A percentile compares a stretch with the other conserved stretches of the same genome.
Conservation (phyloP, 352 stramenopile species). For the Globisporangium barbulae region DNA sequence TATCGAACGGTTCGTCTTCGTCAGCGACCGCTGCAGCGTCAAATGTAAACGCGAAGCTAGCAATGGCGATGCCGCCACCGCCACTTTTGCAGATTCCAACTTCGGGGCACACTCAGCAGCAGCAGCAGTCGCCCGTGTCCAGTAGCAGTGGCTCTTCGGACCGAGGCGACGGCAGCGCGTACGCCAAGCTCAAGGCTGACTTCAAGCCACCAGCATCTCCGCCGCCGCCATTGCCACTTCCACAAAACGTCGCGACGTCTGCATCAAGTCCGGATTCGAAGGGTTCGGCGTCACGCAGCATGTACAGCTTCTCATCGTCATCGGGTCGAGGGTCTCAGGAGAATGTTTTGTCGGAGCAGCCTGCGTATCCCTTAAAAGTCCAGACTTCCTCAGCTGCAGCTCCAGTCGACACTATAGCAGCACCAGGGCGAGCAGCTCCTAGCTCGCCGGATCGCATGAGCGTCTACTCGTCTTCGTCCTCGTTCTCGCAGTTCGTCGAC, state of each 20-base stretch:
- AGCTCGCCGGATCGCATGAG: constrained; percentile 10
- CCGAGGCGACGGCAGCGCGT: not conserved
- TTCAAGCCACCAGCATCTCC: constrained; percentile 11
- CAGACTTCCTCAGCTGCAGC: not conserved
- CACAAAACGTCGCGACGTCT: constrained; percentile 9
- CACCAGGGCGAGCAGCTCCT: not conserved
- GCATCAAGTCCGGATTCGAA: constrained; percentile 11
- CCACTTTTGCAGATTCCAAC: not conserved
- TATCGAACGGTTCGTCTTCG: not conserved
- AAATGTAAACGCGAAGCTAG: not conserved
- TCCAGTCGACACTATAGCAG: not conserved
- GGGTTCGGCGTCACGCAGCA: not conserved
- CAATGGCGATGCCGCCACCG: not conserved
- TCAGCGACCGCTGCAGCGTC: not conserved
- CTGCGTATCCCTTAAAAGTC: not conserved
- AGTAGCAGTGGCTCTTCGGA: constrained; percentile 8
- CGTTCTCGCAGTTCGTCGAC: constrained; percentile 11
- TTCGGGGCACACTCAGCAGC: not conserved
- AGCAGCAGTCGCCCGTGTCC: constrained; percentile 15
- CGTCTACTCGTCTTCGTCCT: constrained; percentile 15
- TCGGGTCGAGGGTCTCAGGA: constrained; percentile 7
- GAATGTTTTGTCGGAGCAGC: not conserved
- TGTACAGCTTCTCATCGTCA: not conserved
- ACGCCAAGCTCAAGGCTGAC: constrained; percentile 10
- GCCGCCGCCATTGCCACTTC: constrained; percentile 11